Evolutionary conservation across 352 stramenopile species (phyloP), one percentile per base, ranked within the genome.

Genomic region (Phytophthora meadii): DNA sequence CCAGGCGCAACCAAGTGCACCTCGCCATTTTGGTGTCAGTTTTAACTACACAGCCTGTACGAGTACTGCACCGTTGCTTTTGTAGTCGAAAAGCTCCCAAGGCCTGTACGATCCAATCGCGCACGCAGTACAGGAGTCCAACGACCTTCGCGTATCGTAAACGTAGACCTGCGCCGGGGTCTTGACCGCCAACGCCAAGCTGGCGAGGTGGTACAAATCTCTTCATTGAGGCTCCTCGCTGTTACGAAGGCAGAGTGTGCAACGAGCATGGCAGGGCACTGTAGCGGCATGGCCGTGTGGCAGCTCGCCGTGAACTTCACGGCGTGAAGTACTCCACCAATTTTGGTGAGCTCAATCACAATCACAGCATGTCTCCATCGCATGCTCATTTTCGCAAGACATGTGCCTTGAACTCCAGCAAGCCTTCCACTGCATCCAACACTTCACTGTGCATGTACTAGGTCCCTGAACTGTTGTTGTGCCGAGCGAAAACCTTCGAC

Each of bases 101-200:
- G 28, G 7, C 28, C 7, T 34, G 28, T 1, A 34, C 28, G 28
- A 36, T 36, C 49, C 49, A 49, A 49, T 54, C 36, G 11, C 46
- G 59, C 42, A 68, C 59, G 50, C 34, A 25, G 45, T 50, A 60
- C 61, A 55, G 54, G 30, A 59, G 37, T 60, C 27, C 55, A 63
- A 63, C 46, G 57, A 62, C 54, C 32, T 28, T 24, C 4, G 9
- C 4, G 41, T 44, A 27, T 36, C 37, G 52, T 9, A 25, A 6
- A 57, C 11, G 25, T 14, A 12, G 40, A 25, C 17, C 19, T 19
- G 19, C n/a, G n/a, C 39, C 9, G 28, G 28, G 28, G 28, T 34
- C 28, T 9, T 34, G 28, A 9, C 28, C 6, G 28, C 22, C 22
- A 22, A 22, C 22, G 22, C 22, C 22, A 22, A 34, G 28, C 28